Conservation (phyloP, 768 basidiomycete genomes). For the Phlegmacium glaucopus region DNA sequence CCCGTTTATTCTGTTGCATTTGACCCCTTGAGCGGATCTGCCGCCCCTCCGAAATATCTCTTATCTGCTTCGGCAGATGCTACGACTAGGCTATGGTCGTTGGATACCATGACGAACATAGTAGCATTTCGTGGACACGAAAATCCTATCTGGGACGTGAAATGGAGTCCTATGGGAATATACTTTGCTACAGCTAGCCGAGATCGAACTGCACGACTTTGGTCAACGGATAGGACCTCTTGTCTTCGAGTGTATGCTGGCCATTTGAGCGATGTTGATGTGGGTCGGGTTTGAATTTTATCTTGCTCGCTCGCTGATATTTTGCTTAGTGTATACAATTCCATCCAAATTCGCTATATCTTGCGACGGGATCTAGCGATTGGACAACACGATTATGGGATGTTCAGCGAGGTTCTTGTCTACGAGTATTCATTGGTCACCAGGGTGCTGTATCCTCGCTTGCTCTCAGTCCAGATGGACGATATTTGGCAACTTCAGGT, state of each 20-base stretch:
- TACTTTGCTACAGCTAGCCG: slow-evolving; percentile 97
- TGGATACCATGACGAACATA: slow-evolving; percentile 91
- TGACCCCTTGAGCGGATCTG: slow-evolving; percentile 87
- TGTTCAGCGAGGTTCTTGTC: slow-evolving; percentile 90
- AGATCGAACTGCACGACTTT: slow-evolving; percentile 91
- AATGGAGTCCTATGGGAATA: slow-evolving; percentile 98
- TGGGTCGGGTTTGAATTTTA: slow-evolving; percentile 39
- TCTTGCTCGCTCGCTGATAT: slow-evolving; percentile 1
- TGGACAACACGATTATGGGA: slow-evolving; percentile 98
- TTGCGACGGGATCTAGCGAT: slow-evolving; percentile 96
- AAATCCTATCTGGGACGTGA: slow-evolving; percentile 98
- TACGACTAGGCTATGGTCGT: slow-evolving; percentile 88
- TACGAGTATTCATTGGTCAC: slow-evolving; percentile 95
- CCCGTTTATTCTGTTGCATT: slow-evolving; percentile 95
- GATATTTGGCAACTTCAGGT: slow-evolving; percentile 91
- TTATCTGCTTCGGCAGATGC: slow-evolving; percentile 92
- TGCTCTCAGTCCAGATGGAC: slow-evolving; percentile 91
- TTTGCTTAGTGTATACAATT: slow-evolving; percentile 80
- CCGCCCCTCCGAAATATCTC: slow-evolving; percentile 80
- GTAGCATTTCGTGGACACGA: slow-evolving; percentile 95
- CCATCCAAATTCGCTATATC: slow-evolving; percentile 96
- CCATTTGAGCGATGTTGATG: slow-evolving; percentile 95
- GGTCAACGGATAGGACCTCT: slow-evolving; percentile 90
- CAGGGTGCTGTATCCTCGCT: slow-evolving; percentile 83
- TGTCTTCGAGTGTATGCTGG: slow-evolving; percentile 92